Base-by-base conservation (phyloP, 2,329 filamentous ascomycete genomes). In the Cladophialophora exuberans region DNA sequence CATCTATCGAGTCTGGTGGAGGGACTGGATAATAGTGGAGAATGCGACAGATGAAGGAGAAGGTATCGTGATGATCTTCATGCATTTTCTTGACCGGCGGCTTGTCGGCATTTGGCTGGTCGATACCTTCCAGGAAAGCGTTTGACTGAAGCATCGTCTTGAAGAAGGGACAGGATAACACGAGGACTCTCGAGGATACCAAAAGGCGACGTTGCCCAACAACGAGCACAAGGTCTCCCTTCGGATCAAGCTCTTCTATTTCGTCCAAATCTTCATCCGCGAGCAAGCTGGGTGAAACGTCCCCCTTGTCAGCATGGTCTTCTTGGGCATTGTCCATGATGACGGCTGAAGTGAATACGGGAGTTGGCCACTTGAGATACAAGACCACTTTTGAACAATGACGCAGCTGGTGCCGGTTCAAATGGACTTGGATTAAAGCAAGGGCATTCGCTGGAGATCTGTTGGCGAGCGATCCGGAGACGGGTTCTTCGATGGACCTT, bases 151-250 rank as follows among this genome's bases (percentile, higher is more conserved):
- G 39, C 39, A 53, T 46, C 18, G 2, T 53, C 25, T 23, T 13
- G 26, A 53, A 53, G 28, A 53, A 53, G 3, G 39, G 25, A 23
- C 41, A 53, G 23, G 50, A 46, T 25, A 53, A 10, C 20, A 45
- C 13, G 3, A 53, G 50, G 2, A 53, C 50, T 15, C 30, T 45
- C 11, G 50, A 45, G 9, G 50, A 53, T 31, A 53, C 50, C 50
- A 53, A 17, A 6, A 53, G 50, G 11, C 17, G 10, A 6, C 15
- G 17, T 6, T 18, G 39, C 15, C 50, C 50, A 25, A 31, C 39
- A 11, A n/a, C 30, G 10, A 53, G 50, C 10, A 53, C 30, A 4
- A 53, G n/a, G 25, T 53, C 50, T 35, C 50, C 50, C 20, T 33
- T 45, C 3, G 41, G 41, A 20, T 46, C 39, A 18, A 53, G 26